Evolutionary conservation across 768 basidiomycete species (phyloP).

Genomic region (Astraeus odoratus): DNA sequence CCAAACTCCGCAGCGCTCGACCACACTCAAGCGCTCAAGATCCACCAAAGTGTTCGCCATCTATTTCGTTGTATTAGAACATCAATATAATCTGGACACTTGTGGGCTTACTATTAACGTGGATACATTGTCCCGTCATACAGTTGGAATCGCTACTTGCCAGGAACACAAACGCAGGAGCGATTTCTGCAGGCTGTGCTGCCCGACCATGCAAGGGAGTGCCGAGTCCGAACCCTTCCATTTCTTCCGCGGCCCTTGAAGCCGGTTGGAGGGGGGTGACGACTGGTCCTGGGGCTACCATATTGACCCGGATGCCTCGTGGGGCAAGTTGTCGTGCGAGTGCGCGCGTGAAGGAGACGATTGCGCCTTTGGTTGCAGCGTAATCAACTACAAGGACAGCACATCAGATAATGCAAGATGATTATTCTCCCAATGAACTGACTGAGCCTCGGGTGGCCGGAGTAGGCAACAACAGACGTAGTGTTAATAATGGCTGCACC

Average conservation of each 20-base stretch:
- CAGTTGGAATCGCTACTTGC: constrained; percentile 36
- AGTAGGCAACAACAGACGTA: constrained; percentile 48
- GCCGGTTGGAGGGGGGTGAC: constrained; percentile 54
- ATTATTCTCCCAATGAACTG: constrained; percentile 1
- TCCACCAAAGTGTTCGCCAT: constrained; percentile 5
- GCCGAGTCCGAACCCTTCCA: constrained; percentile 47
- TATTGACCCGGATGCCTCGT: constrained; percentile 53
- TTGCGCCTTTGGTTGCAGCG: constrained; percentile 55
- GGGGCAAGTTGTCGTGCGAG: constrained; percentile 46
- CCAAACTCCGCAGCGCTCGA: not conserved
- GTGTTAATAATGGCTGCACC: constrained; percentile 58
- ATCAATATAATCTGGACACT: not conserved
- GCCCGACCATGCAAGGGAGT: constrained; percentile 43
- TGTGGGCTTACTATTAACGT: constrained; percentile 23
- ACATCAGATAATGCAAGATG: constrained; percentile 8
- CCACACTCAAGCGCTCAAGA: constrained; percentile 5
- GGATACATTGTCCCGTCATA: constrained; percentile 33
- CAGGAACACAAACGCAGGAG: constrained; percentile 50
- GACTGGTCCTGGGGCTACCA: constrained; percentile 46
- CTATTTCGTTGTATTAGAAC: constrained; percentile 5
- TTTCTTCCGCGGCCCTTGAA: constrained; percentile 45
- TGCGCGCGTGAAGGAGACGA: constrained; percentile 49
- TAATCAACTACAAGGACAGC: constrained; percentile 35
- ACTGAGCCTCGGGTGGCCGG: constrained; percentile 25
- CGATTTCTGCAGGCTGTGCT: constrained; percentile 47